A percentile compares a stretch with the other conserved stretches of the same genome.
phyloP scores from a whole-genome alignment of 495 filamentous ascomycete species.

The Haplographium delicatum region DNA sequence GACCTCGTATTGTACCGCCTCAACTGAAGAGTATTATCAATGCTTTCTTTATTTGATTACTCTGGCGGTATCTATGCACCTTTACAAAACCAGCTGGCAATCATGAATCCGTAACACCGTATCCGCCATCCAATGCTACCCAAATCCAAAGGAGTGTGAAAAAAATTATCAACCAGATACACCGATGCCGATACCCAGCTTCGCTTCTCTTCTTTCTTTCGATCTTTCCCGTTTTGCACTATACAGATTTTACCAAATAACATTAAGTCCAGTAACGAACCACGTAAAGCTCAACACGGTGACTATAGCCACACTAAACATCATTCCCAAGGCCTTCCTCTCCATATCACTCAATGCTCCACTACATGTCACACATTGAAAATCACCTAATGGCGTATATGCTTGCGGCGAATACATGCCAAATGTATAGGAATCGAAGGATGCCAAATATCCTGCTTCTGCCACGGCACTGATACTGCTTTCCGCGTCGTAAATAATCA shows the following conservation, averaged over 20 bases:
- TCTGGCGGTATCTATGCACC: too few relatives aligned
- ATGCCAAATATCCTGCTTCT: constrained; percentile 65
- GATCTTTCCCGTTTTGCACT: too few relatives aligned
- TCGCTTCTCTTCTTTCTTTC: background rate
- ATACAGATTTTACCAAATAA: constrained; percentile 49
- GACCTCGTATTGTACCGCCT: too few relatives aligned
- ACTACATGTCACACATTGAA: constrained; percentile 65
- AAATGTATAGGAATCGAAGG: constrained; percentile 61
- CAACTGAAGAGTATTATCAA: too few relatives aligned
- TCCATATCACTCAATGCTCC: constrained; percentile 61
- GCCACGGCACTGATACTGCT: constrained; percentile 56
- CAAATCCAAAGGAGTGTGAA: constrained; percentile 17
- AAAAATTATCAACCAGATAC: constrained; percentile 5
- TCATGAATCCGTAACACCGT: constrained; percentile 8
- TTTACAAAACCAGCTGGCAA: too few relatives aligned
- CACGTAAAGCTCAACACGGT: constrained; percentile 83
- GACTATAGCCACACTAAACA: constrained; percentile 66
- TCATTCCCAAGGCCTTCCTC: constrained; percentile 61
- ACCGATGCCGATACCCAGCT: constrained; percentile 2
- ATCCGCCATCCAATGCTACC: background rate
- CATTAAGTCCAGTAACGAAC: constrained; percentile 68
- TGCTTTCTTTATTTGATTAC: too few relatives aligned
- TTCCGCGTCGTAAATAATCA: constrained; percentile 74
- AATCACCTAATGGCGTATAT: constrained; percentile 58
- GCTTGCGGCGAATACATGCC: constrained; percentile 73